Evolutionary conservation across 805 yeast genomes (phyloP), one percentile per base, ranked within the genome.

Genomic region (Ogataea methylovora): DNA sequence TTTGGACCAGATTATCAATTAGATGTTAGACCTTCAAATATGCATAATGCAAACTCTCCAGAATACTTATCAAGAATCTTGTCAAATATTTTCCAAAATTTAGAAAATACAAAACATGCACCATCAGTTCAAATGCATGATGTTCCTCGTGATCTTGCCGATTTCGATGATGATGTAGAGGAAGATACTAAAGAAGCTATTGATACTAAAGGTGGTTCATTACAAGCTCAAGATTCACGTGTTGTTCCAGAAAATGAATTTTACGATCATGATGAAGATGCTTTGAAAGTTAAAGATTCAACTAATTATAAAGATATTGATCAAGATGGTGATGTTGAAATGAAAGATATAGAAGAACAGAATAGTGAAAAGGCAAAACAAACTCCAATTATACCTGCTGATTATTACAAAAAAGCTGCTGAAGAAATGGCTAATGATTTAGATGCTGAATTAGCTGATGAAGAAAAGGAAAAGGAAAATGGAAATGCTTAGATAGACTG

Each of bases 1-100:
- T 90, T 83, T 58, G 97, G 97, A 0, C 98, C 98, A 3, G 97
- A 90, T 62, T 90, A 90, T 60, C 81, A 86, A 58, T 71, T 90
- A 40, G 96, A 90, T 54, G 98, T 90, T 32, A 71, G 96, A 44
- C 94, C 96, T 10, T 82, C 94, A 10, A 90, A 90, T 61, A 90
- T 90, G 97, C 84, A 83, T 64, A 90, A 90, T 60, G 95, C 95
- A 33, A 90, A 90, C 61, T 76, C 90, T 17, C 90, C 94, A 17
- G 97, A 88, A 57, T 90, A 87, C 54, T 67, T 90, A 48, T 85
- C 86, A 59, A 83, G 85, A 58, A 79, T 90, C 33, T 63, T 86
- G 51, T 71, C 84, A 10, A 84, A 81, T 48, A 83, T 90, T 35
- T 69, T 82, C 35, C 65, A 74, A 39, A 87, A 84, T 61, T 65